These are phyloP conservation scores for Vigna angularis DNA, from an alignment of 306 rosid species.

Conservation along the genomic window DNA sequence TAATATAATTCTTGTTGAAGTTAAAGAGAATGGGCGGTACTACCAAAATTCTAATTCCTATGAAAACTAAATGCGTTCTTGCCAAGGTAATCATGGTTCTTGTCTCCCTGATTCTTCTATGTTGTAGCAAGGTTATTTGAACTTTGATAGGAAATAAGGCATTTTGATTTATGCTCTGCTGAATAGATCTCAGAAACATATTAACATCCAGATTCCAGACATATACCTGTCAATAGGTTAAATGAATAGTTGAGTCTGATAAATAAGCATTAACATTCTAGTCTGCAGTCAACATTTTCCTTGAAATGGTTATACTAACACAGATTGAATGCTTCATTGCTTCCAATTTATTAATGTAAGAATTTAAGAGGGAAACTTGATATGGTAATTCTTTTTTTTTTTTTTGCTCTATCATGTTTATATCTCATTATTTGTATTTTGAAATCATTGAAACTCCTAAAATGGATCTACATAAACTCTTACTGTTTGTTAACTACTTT, in stretches of 20 bases:
- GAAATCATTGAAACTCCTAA: background rate
- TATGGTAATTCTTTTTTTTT: background rate
- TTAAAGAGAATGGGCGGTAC: background rate
- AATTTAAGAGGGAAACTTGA: conserved; percentile 15
- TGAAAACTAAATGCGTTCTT: background rate
- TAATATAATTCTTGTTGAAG: background rate
- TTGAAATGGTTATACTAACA: background rate
- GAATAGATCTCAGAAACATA: conserved; percentile 1
- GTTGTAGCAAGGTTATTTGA: conserved; percentile 27
- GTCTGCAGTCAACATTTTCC: background rate
- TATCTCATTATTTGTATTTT: background rate
- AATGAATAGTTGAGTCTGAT: background rate
- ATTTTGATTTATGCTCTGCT: background rate
- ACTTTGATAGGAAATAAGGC: background rate
- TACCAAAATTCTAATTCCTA: background rate
- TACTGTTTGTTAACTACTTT: background rate
- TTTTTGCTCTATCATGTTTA: background rate
- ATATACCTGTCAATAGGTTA: background rate
- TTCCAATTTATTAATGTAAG: background rate
- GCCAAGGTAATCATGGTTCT: background rate
- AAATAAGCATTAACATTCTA: conserved; percentile 6
- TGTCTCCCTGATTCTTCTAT: conserved; percentile 8
- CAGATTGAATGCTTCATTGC: conserved; percentile 14
- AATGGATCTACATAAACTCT: conserved; percentile 2
- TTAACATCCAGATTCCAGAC: background rate